Evolutionary conservation across 108 stramenopile species (phyloP), one percentile per base, ranked within the genome.

Genomic region (Cyclostephanos tholiformis): DNA sequence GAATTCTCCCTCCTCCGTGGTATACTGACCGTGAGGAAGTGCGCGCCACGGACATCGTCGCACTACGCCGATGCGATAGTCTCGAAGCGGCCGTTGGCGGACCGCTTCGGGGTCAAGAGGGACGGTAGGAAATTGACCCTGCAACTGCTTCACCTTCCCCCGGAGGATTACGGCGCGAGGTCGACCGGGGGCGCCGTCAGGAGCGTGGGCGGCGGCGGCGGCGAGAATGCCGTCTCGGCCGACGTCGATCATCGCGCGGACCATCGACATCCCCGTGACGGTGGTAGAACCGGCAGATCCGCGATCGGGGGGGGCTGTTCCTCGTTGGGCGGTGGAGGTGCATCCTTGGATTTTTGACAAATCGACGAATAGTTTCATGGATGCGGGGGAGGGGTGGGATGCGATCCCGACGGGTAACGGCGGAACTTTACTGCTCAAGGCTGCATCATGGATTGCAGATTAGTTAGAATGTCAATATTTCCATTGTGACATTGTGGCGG

Each of bases 91-190:
- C 88, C 88, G 13, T 65, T 78, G 56, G 85, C 91, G 3, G 77
- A 81, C 26, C 55, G 91, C 14, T 95, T 88, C 67, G 93, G 93
- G 20, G 68, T 95, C 55, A 92, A 89, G 51, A 77, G 93, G n/a
- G 93, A 95, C 77, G 82, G 91, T 30, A 82, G 93, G 20, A 95
- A 95, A 67, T 58, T 95, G 2, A 87, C 90, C 11, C 85, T 92
- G 69, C 78, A 81, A 29, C 66, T 95, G 51, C 73, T 95, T 29
- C 93, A 95, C 71, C 84, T 95, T 38, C 93, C 93, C 26, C 93
- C 93, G 7, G 90, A 92, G 72, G 93, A 91, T n/a, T 79, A 67
- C 46, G 70, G 68, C 38, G 53, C 41, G 50, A 55, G 74, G 77
- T 73, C 63, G 19, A 66, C 51, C 13, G 60, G 71, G 6, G 67